A percentile compares a stretch with the other conserved stretches of the same genome.
Evolutionary conservation across 352 stramenopile species (phyloP).

Genomic region (Pythium monospermum): DNA sequence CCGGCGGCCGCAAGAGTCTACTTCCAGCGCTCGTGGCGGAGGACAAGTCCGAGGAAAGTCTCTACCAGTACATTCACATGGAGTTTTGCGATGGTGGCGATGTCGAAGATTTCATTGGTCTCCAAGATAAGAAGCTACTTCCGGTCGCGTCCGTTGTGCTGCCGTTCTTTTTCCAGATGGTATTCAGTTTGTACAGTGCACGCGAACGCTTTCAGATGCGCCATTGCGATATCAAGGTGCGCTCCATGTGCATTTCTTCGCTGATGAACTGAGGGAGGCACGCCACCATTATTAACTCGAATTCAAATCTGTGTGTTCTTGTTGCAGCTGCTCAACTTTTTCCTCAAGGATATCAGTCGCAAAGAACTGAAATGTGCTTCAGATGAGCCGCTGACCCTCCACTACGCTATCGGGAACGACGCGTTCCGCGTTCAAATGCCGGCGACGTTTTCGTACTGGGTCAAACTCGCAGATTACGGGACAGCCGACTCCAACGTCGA

Average conservation of each 20-base stretch:
- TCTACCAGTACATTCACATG: constrained; percentile 98
- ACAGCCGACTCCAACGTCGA: constrained; percentile 90
- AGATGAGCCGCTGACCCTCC: constrained; percentile 36
- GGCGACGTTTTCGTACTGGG: constrained; percentile 69
- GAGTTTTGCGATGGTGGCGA: constrained; percentile 96
- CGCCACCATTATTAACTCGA: no score
- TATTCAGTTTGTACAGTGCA: constrained; percentile 92
- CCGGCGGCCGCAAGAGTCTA: constrained; percentile 20
- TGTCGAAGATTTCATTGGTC: constrained; percentile 93
- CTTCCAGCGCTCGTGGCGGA: neutral
- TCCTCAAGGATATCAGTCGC: constrained; percentile 84
- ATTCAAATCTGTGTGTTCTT: constrained; percentile 6
- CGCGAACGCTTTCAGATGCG: constrained; percentile 89
- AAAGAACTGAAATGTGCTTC: constrained; percentile 26
- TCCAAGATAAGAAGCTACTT: constrained; percentile 65
- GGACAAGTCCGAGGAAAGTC: constrained; percentile 13
- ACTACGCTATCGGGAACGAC: constrained; percentile 55
- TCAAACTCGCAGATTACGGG: constrained; percentile 98
- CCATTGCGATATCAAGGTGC: constrained; percentile 97
- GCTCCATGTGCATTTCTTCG: neutral
- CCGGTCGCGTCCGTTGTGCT: constrained; percentile 48
- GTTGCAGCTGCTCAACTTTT: constrained; percentile 95
- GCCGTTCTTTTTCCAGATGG: constrained; percentile 97
- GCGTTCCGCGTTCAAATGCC: constrained; percentile 59
- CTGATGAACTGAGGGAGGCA: no score